phyloP scores from a whole-genome alignment of 371 early-diverging fungal genomes.

The Mortierella sp. region DNA sequence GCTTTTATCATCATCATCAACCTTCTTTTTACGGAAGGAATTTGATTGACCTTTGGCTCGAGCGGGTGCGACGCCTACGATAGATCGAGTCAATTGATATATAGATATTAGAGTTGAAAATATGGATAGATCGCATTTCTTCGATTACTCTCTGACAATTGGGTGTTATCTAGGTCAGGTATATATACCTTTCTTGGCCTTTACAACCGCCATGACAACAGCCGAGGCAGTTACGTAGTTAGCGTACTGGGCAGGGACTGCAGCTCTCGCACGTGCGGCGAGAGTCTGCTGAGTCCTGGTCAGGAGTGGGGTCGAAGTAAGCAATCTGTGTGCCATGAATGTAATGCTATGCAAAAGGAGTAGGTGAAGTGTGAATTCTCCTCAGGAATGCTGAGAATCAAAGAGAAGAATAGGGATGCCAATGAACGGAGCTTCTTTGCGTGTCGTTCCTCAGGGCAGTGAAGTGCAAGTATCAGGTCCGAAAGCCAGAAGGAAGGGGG shows the following conservation, averaged over 20 bases:
- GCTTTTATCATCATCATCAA: constrained; percentile 24
- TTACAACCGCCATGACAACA: constrained; percentile 45
- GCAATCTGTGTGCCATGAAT: constrained; percentile 42
- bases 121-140: not conserved
- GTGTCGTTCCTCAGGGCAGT: not conserved
- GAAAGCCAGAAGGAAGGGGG: not conserved
- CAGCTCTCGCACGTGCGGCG: constrained; percentile 37
- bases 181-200: constrained; percentile 44
- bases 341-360: constrained; percentile 1
- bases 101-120: not conserved
- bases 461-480: not conserved
- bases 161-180: not conserved
- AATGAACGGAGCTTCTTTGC: not conserved
- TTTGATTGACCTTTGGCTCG: constrained; percentile 52
- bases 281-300: constrained; percentile 37
- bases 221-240: constrained; percentile 56
- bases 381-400: not conserved
- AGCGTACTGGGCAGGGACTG: constrained; percentile 51
- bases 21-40: constrained; percentile 50
- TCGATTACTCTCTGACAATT: not conserved
- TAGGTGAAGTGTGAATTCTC: constrained; percentile 4
- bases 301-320: constrained; percentile 35
- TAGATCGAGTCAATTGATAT: constrained; percentile 8
- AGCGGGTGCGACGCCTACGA: constrained; percentile 30
- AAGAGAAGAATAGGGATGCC: not conserved